Evolutionary conservation across 345 rosid species (phyloP), one percentile per base, ranked within the genome.

Genomic region (Crucihimalaya himalaica): DNA sequence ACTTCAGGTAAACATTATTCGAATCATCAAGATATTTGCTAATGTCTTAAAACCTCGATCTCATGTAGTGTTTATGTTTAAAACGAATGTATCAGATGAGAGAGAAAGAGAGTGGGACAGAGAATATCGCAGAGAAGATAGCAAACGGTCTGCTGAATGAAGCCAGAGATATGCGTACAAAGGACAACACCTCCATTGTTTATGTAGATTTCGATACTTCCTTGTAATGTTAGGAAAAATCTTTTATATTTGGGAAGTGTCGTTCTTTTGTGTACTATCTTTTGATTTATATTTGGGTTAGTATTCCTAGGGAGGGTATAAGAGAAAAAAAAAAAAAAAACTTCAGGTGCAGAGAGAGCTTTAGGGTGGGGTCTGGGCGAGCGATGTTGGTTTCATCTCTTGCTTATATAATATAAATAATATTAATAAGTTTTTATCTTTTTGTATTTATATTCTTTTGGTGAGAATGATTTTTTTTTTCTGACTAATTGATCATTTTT

Each of bases 131-230:
- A 7, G 93, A 88, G 87, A 87, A 86, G 86, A 82, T 87, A 71
- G 98, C 99, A 66, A 83, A 79, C 66, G 78, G 76, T 67, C 72
- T 92, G 74, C 80, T 95, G 86, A 79, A 78, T 16, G 99, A 92
- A 81, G 99, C 98, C 45, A 90, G 86, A 81, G 79, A 84, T 21
- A 83, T 81, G 84, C 92, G 94, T 63, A 95, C 99, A 21, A 92
- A 92, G 86, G 97, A 95, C 80, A 92, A 95, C 78, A 92, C 98
- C 72, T 86, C 99, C 21, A 76, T 95, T 81, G 73, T 95, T 74
- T 90, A 83, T 86, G 76, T 95, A 84, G 97, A 89, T 80, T 87
- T 95, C 72, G 86, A 82, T 52, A 71, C 76, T 66, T 66, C 54
- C 60, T 20, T 86, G 86, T 88, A 82, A 80, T 75, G 39, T 42